Percentiles rank a stretch among this genome's conserved stretches.
These are phyloP conservation scores for Scutellaria galericulata DNA, from an alignment of 257 asterid genomes.

Conservation along the genomic window DNA sequence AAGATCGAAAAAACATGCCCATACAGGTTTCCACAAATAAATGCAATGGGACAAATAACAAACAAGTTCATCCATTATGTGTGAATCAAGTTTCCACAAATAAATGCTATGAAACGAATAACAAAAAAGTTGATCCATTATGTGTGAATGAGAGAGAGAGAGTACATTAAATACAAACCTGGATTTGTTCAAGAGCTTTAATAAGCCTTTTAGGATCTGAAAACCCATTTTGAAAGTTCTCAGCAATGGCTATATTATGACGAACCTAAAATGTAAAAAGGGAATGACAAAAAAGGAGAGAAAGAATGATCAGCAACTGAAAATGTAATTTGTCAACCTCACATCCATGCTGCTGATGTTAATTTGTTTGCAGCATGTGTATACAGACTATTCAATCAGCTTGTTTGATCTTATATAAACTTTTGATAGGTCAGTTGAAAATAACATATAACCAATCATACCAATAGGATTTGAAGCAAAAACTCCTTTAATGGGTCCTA, in stretches of 20 bases:
- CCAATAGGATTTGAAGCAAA: background rate
- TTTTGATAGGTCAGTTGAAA: constrained; percentile 1
- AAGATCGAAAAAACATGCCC: constrained; percentile 1
- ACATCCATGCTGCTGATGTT: constrained; percentile 9
- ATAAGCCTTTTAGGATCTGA: constrained; percentile 78
- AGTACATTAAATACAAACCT: constrained; percentile 57
- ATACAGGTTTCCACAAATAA: background rate
- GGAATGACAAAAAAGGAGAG: background rate
- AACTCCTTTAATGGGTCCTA: constrained; percentile 1
- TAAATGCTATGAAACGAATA: constrained; percentile 14
- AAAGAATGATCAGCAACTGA: constrained; percentile 29
- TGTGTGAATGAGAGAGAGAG: background rate
- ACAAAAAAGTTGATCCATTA: background rate
- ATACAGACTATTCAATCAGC: constrained; percentile 21
- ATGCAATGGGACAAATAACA: no score
- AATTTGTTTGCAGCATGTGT: background rate
- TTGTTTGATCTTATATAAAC: background rate
- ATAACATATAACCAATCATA: constrained; percentile 6
- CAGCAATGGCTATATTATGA: constrained; percentile 78
- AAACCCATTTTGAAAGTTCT: constrained; percentile 74
- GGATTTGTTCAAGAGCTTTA: constrained; percentile 65
- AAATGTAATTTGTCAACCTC: background rate
- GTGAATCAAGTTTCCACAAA: no score
- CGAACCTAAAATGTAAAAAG: constrained; percentile 54
- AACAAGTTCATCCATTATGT: no score